phyloP scores from a whole-genome alignment of 768 basidiomycete genomes.

The Artomyces pyxidatus region DNA sequence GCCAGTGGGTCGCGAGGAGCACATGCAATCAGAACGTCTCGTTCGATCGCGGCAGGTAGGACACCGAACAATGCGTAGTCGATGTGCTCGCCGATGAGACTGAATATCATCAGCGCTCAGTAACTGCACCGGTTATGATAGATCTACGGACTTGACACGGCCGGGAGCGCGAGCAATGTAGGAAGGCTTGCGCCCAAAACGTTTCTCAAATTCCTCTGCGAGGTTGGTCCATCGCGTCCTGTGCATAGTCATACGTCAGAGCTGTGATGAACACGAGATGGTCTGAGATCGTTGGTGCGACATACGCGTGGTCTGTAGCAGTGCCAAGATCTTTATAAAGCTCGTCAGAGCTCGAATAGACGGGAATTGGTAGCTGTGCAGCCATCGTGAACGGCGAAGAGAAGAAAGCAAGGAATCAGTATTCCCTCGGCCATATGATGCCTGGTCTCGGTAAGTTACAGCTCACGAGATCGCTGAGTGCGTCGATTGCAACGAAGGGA shows the following conservation, averaged over 20 bases:
- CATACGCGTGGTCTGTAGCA: conserved; percentile 27
- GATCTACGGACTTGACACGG: conserved; percentile 56
- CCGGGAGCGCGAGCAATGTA: conserved; percentile 76
- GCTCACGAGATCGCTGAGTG: too few species aligned
- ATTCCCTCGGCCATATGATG: too few species aligned
- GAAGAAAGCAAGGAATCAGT: too few species aligned
- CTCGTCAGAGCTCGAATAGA: conserved; percentile 49
- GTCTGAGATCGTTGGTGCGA: too few species aligned
- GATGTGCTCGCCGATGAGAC: conserved; percentile 64
- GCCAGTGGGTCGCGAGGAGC: conserved; percentile 32
- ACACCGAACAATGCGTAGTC: conserved; percentile 82
- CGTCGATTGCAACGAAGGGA: too few species aligned
- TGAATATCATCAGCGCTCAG: neutral
- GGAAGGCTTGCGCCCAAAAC: conserved; percentile 59
- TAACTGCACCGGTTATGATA: conserved; percentile 23
- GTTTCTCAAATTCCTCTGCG: conserved; percentile 47
- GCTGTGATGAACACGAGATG: neutral
- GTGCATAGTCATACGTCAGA: neutral
- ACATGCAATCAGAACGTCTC: conserved; percentile 76
- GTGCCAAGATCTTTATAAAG: conserved; percentile 47
- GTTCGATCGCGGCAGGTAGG: conserved; percentile 77
- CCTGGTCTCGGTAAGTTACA: too few species aligned
- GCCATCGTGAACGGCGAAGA: conserved; percentile 38
- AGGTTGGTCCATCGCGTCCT: conserved; percentile 56
- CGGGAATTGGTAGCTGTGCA: conserved; percentile 49